Percentiles rank a stretch among this genome's conserved stretches.
These are phyloP conservation scores for Xerocomus nothofagi DNA, from an alignment of 1,284 basidiomycete genomes.

Conservation along the genomic window DNA sequence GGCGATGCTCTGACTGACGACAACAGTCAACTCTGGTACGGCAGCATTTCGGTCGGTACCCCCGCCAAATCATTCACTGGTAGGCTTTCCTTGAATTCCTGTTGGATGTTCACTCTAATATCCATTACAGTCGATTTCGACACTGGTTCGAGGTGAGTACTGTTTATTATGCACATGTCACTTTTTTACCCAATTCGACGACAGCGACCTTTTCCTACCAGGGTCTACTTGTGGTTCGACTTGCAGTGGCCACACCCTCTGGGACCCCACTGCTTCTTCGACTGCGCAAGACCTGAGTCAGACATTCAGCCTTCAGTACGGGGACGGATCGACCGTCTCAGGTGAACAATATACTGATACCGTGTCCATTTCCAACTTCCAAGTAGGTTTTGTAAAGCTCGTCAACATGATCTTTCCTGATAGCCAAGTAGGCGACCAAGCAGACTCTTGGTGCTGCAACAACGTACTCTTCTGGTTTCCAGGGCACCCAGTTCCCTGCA, in stretches of 20 bases:
- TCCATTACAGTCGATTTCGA: constrained; percentile 43
- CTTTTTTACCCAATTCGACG: constrained; percentile 10
- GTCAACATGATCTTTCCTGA: background rate
- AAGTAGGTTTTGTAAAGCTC: background rate
- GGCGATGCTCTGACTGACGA: constrained; percentile 26
- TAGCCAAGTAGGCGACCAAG: constrained; percentile 33
- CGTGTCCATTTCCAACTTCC: constrained; percentile 19
- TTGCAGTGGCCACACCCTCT: constrained; percentile 39
- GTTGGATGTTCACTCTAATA: too few species aligned
- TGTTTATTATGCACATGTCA: too few species aligned
- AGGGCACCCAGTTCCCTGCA: constrained; percentile 18
- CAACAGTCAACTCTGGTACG: constrained; percentile 28
- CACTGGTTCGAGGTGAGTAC: constrained; percentile 35
- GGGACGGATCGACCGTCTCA: constrained; percentile 45
- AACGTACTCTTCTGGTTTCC: constrained; percentile 46
- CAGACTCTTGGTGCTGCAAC: constrained; percentile 46
- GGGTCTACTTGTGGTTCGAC: constrained; percentile 23
- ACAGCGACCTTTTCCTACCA: constrained; percentile 16
- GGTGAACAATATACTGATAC: constrained; percentile 36
- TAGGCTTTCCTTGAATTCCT: background rate
- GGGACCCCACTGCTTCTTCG: constrained; percentile 33
- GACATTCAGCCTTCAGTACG: constrained; percentile 32
- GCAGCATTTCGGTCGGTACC: constrained; percentile 34
- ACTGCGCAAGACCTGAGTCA: constrained; percentile 27
- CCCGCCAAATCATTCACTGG: constrained; percentile 24